These are phyloP conservation scores for Soucietia sequanensis DNA, from an alignment of 805 yeast genomes.

Conservation along the genomic window DNA sequence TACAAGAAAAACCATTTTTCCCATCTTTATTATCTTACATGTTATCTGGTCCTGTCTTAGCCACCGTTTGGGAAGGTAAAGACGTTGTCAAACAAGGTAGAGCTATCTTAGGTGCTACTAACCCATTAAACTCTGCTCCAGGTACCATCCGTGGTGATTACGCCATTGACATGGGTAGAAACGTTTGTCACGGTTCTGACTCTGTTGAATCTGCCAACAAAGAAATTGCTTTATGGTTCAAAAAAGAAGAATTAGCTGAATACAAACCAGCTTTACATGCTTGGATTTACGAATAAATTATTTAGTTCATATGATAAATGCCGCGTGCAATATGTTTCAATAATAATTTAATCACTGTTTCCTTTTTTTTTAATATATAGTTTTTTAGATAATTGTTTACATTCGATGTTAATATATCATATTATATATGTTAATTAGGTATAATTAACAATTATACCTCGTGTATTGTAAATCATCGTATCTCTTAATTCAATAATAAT, in stretches of 20 bases:
- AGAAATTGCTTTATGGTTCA: slow-evolving; percentile 98
- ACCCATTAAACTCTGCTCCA: slow-evolving; percentile 96
- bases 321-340: no score
- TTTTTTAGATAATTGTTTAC: no score
- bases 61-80: slow-evolving; percentile 99
- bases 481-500: no score
- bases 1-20: slow-evolving; percentile 96
- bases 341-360: no score
- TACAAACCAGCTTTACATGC: slow-evolving; percentile 82
- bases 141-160: slow-evolving; percentile 99
- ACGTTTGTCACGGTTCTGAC: slow-evolving; percentile 99
- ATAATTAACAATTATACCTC: no score
- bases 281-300: slow-evolving; percentile 90
- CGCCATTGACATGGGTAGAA: slow-evolving; percentile 98
- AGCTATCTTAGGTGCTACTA: slow-evolving; percentile 96
- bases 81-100: slow-evolving; percentile 99
- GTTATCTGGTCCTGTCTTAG: slow-evolving; percentile 98
- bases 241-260: slow-evolving; percentile 90
- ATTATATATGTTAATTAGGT: no score
- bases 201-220: slow-evolving; percentile 96
- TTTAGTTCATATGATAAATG: not conserved
- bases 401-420: no score
- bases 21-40: slow-evolving; percentile 94
- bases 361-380: no score
- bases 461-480: no score